Conservation (phyloP, 345 rosid genomes). For the Citrus australasica region DNA sequence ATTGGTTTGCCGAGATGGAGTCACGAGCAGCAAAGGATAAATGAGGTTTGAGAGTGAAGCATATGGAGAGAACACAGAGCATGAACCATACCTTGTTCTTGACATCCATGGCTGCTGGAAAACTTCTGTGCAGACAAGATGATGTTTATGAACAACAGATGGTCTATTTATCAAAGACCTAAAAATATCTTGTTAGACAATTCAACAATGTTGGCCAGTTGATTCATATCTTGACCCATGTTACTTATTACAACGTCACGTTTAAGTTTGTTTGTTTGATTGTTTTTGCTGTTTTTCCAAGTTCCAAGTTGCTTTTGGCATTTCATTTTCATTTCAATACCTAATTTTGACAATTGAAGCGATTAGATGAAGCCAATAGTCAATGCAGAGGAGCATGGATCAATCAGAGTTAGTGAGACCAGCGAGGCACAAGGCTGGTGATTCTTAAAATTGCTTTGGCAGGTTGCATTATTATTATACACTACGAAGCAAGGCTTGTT, state of each 20-base stretch:
- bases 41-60: conserved; percentile 23
- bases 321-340: not conserved
- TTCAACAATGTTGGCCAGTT: not conserved
- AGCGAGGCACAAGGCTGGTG: not conserved
- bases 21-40: conserved; percentile 38
- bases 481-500: conserved; percentile 17
- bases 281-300: too few species aligned
- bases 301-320: too few species aligned
- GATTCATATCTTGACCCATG: too few species aligned
- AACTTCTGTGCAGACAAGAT: not conserved
- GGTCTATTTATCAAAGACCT: too few species aligned
- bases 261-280: not conserved
- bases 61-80: conserved; percentile 20
- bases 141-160: not conserved
- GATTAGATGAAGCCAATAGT: not conserved
- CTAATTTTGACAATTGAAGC: not conserved
- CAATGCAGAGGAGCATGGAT: not conserved
- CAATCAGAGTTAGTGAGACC: not conserved
- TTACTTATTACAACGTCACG: too few species aligned
- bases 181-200: not conserved
- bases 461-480: not conserved
- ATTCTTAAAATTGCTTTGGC: not conserved
- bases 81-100: conserved; percentile 16
- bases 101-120: conserved; percentile 8
- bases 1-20: conserved; percentile 42